Percentiles rank a stretch among this genome's conserved stretches.
Evolutionary conservation across 78 protist species (phyloP).

Genomic region (Chrysochromulina parva): DNA sequence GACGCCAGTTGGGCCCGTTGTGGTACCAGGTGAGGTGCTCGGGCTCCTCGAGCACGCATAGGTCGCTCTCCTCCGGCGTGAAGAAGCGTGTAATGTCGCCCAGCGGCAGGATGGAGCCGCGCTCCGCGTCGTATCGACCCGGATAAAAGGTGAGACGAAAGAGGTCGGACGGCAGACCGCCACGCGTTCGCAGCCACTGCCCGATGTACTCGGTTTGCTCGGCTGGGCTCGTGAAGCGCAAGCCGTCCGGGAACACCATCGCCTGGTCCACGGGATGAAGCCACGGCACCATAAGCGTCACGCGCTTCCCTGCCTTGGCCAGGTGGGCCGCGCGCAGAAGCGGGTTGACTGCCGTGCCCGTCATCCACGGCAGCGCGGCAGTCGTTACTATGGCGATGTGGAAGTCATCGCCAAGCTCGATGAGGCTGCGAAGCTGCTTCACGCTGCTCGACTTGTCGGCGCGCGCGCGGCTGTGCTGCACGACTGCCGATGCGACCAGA

Average conservation of each 20-base stretch:
- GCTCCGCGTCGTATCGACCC: background rate
- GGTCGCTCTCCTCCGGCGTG: background rate
- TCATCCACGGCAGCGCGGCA: slow-evolving; percentile 45
- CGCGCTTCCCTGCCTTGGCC: background rate
- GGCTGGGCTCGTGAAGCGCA: background rate
- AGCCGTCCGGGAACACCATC: background rate
- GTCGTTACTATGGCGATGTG: slow-evolving; percentile 33
- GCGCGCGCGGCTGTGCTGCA: no score
- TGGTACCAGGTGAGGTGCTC: slow-evolving; percentile 26
- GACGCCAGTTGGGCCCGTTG: background rate
- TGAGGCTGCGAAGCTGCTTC: no score
- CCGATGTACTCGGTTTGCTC: slow-evolving; percentile 18
- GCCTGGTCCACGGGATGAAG: background rate
- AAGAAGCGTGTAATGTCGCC: background rate
- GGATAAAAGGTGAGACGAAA: background rate
- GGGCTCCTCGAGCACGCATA: slow-evolving; percentile 16
- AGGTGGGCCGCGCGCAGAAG: slow-evolving; percentile 40
- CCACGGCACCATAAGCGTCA: slow-evolving; percentile 39
- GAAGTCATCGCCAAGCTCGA: background rate
- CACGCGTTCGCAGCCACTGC: background rate
- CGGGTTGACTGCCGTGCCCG: slow-evolving; percentile 45
- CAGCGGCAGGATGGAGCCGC: background rate
- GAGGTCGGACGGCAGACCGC: background rate
- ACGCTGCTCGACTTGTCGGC: no score
- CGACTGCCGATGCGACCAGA: no score